Evolutionary conservation across 805 yeast genomes (phyloP), one percentile per base, ranked within the genome.

Genomic region (Hanseniaspora clermontiae): DNA sequence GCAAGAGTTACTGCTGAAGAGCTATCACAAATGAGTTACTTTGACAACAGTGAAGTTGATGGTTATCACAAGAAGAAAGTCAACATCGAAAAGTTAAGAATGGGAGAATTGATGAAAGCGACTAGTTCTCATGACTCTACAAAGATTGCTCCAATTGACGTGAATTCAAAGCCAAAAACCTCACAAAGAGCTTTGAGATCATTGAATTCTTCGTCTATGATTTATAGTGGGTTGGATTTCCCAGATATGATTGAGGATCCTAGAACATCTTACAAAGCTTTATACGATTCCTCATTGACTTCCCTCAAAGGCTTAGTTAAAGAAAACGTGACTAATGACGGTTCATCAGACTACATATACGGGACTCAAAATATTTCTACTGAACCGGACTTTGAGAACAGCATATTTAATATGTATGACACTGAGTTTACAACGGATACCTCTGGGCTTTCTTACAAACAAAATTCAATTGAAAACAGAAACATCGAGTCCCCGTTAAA

Each of bases 11-110:
- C 77, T 40, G 83, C 77, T 1, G 72, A 72, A 1, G 67, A 68
- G 9, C 61, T 85, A 34, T 71, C 80, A 58, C 51, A 68, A 15
- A 72, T 78, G 77, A 69, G 75, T 0, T 85, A 80, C 65, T 85
- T 85, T 66, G 67, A 68, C 51, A 72, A 73, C 17, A 73, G 83
- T 2, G 65, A 71, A 9, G 32, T 43, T 11, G 14, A 27, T 11
- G 3, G 14, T 2, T 31, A 42, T 20, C 54, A 49, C 14, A 34
- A 39, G 32, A 49, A 53, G 15, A 53, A 53, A 29, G 11, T 49
- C 14, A 11, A 27, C 14, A 17, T 39, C 12, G 49, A 38, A 17
- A 46, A 51, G n/a, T 27, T 37, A 27, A 24, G 24, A 8, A 19
- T 46, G 45, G 8, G n/a, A 11, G 45, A 27, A 0, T 42, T 42